Conservation (phyloP, 2,329 filamentous ascomycete species). For the Canariomyces notabilis region DNA sequence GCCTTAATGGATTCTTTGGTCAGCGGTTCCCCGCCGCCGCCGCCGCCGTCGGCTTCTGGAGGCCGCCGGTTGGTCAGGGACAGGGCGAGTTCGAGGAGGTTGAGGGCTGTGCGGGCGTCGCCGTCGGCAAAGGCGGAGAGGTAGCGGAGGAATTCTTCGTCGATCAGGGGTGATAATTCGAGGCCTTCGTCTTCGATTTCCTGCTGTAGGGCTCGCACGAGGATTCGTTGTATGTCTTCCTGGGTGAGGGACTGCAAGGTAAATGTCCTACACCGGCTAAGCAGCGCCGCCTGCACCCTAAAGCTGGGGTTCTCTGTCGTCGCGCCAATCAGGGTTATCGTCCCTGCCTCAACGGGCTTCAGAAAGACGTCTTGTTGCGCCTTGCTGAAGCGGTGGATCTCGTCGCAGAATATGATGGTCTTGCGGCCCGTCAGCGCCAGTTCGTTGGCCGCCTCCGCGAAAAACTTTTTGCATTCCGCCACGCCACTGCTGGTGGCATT, state of each 20-base stretch:
- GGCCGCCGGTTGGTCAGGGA: conserved; percentile 52
- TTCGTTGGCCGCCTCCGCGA: conserved; percentile 77
- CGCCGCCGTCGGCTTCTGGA: conserved; percentile 1
- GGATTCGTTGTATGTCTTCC: conserved; percentile 66
- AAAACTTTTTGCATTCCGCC: conserved; percentile 87
- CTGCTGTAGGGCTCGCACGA: conserved; percentile 65
- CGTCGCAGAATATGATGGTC: conserved; percentile 96
- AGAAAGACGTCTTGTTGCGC: conserved; percentile 93
- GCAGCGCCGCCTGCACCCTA: conserved; percentile 79
- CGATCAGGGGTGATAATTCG: conserved; percentile 52
- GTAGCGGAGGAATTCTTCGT: conserved; percentile 72
- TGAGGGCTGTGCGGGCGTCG: conserved; percentile 87
- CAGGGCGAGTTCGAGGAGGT: conserved; percentile 84
- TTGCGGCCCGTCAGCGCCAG: conserved; percentile 74
- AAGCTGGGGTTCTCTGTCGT: conserved; percentile 98
- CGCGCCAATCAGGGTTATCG: conserved; percentile 86
- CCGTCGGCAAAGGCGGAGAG: conserved; percentile 85
- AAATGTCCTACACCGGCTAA: conserved; percentile 88
- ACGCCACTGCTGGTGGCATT: conserved; percentile 89
- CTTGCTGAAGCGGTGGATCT: conserved; percentile 90
- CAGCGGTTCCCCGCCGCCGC: conserved; percentile 37
- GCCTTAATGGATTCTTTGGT: conserved; percentile 75
- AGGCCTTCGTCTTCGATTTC: conserved; percentile 44
- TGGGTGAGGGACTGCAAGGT: conserved; percentile 71
- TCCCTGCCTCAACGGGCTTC: conserved; percentile 83